A percentile compares a stretch with the other conserved stretches of the same genome.
phyloP scores from a whole-genome alignment of 306 rosid genomes.

The Cicer bijugum region DNA sequence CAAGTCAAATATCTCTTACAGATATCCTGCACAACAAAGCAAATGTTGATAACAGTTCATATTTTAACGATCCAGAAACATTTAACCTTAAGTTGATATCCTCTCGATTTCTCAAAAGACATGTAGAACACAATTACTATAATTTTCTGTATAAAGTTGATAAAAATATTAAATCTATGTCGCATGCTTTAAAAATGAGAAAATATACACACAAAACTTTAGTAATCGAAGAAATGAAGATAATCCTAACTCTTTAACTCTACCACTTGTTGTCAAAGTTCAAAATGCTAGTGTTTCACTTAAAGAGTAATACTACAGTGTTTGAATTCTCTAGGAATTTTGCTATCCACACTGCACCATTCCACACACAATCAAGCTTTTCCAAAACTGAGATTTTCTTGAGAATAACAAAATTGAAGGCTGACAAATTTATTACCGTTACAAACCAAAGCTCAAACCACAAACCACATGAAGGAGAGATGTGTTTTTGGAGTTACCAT shows the following conservation, averaged over 20 bases:
- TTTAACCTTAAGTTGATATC: neutral
- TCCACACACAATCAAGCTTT: conserved; percentile 15
- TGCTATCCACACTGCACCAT: conserved; percentile 3
- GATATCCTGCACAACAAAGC: neutral
- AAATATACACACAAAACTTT: no score
- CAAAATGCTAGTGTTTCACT: no score
- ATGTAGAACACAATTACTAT: no score
- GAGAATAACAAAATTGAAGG: neutral
- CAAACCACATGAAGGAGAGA: neutral
- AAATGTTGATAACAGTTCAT: neutral
- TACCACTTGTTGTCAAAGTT: no score
- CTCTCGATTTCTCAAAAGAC: no score
- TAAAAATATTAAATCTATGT: no score
- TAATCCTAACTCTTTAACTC: no score
- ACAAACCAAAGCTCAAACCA: conserved; percentile 1
- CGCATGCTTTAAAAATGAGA: no score
- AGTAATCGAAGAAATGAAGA: no score
- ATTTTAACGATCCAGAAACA: neutral
- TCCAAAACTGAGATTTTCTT: neutral
- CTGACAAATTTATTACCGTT: neutral
- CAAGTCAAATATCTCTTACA: neutral
- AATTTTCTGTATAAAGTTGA: no score
- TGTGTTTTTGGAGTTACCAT: neutral
- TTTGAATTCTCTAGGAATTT: neutral
- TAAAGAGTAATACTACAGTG: neutral